These are phyloP conservation scores for Agrocybe chaxingu DNA, from an alignment of 768 basidiomycete genomes.

Conservation along the genomic window DNA sequence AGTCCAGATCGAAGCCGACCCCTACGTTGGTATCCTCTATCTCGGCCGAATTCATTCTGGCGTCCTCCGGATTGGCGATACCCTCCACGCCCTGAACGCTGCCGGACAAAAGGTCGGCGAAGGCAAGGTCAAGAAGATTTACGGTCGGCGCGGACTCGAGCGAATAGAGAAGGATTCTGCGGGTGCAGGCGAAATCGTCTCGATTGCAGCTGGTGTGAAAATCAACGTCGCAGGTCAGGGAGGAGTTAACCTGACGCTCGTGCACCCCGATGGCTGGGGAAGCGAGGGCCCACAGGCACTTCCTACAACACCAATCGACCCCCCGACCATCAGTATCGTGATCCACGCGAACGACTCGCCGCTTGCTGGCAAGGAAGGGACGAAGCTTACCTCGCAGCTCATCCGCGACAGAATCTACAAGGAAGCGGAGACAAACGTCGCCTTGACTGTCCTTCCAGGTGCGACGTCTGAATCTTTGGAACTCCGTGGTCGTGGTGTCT, in stretches of 20 bases:
- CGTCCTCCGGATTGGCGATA: slow-evolving; percentile 35
- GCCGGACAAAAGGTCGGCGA: slow-evolving; percentile 46
- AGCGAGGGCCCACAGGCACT: slow-evolving; percentile 35
- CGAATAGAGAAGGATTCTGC: slow-evolving; percentile 40
- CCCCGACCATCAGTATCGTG: slow-evolving; percentile 46
- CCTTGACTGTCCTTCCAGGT: slow-evolving; percentile 44
- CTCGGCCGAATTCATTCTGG: slow-evolving; percentile 46
- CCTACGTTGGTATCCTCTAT: slow-evolving; percentile 47
- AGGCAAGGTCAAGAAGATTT: slow-evolving; percentile 48
- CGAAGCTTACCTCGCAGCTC: slow-evolving; percentile 46
- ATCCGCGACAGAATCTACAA: slow-evolving; percentile 46
- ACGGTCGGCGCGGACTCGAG: slow-evolving; percentile 35
- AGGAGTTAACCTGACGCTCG: slow-evolving; percentile 43
- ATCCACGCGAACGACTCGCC: slow-evolving; percentile 48
- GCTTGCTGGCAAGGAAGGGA: slow-evolving; percentile 42
- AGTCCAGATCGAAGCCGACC: slow-evolving; percentile 47
- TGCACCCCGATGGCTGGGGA: slow-evolving; percentile 42
- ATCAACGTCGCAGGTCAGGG: slow-evolving; percentile 16
- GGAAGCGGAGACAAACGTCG: slow-evolving; percentile 51
- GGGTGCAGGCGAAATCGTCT: slow-evolving; percentile 47
- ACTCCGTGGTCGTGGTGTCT: slow-evolving; percentile 45
- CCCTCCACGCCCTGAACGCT: slow-evolving; percentile 34
- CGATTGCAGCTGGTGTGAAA: slow-evolving; percentile 39
- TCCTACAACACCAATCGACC: slow-evolving; percentile 47
- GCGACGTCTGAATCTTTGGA: slow-evolving; percentile 48